phyloP scores from a whole-genome alignment of 78 protist genomes.

The Dictyostelium intermedium region DNA sequence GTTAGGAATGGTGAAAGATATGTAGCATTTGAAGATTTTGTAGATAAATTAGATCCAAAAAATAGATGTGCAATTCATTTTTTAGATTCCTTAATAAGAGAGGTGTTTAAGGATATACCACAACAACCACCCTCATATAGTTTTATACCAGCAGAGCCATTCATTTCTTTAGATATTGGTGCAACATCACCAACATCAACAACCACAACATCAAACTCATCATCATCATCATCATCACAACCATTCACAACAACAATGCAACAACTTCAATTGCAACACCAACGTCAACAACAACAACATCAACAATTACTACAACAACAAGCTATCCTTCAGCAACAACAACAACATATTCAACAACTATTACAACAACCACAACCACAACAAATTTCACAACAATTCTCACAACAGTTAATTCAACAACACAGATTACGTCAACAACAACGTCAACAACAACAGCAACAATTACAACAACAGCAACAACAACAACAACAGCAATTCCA shows the following conservation, averaged over 20 bases:
- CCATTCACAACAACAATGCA: neutral
- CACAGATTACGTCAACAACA: slow-evolving; percentile 4
- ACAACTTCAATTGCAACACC: neutral
- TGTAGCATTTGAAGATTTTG: slow-evolving; percentile 1
- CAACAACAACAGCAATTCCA: neutral
- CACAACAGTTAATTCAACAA: neutral
- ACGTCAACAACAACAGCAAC: neutral
- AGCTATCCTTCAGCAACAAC: neutral
- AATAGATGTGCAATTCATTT: neutral
- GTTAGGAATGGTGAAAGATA: neutral
- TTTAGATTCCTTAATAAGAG: neutral
- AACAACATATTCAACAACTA: neutral
- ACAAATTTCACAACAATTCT: neutral
- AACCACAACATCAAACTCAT: neutral
- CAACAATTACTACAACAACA: neutral
- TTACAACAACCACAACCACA: slow-evolving; percentile 11
- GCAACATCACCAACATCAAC: neutral
- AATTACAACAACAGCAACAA: neutral
- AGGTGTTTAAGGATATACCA: neutral
- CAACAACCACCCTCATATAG: neutral
- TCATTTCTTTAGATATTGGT: neutral
- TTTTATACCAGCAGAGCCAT: neutral
- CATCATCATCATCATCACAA: neutral
- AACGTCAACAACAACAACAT: slow-evolving; percentile 6
- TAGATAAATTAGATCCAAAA: slow-evolving; percentile 2